Percentiles rank a stretch among this genome's conserved stretches.
Evolutionary conservation across 768 basidiomycete species (phyloP).

Genomic region (Nidularia pulvinata): DNA sequence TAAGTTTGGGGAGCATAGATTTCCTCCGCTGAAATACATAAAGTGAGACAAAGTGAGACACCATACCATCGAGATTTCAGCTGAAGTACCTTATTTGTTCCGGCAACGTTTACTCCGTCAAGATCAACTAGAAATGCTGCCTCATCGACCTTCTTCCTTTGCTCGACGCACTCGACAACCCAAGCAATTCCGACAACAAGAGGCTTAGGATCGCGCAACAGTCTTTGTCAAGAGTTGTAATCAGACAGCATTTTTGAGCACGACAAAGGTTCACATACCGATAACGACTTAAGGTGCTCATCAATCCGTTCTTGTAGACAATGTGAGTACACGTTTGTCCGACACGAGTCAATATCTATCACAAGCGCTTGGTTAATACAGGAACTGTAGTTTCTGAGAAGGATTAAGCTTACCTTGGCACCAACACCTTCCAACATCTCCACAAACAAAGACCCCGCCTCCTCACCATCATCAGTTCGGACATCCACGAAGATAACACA

Average conservation of each 20-base stretch:
- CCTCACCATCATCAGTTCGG: slow-evolving; percentile 79
- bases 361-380: neutral
- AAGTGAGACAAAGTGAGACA: neutral
- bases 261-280: slow-evolving; percentile 38
- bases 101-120: slow-evolving; percentile 55
- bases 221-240: slow-evolving; percentile 25
- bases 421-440: slow-evolving; percentile 83
- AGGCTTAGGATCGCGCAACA: slow-evolving; percentile 70
- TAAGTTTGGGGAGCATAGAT: slow-evolving; percentile 69
- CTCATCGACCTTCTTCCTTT: slow-evolving; percentile 63
- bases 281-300: slow-evolving; percentile 74
- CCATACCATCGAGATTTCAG: neutral
- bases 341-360: slow-evolving; percentile 61
- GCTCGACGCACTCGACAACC: slow-evolving; percentile 87
- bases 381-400: neutral
- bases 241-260: neutral
- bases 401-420: slow-evolving; percentile 61
- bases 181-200: slow-evolving; percentile 82
- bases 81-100: slow-evolving; percentile 57
- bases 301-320: slow-evolving; percentile 80
- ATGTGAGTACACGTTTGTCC: slow-evolving; percentile 82
- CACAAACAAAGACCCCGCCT: slow-evolving; percentile 78
- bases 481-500: slow-evolving; percentile 90
- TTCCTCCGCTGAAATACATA: slow-evolving; percentile 54
- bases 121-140: slow-evolving; percentile 64